These are phyloP conservation scores for Solanum bulbocastanum DNA, from an alignment of 257 asterid species.

Conservation along the genomic window DNA sequence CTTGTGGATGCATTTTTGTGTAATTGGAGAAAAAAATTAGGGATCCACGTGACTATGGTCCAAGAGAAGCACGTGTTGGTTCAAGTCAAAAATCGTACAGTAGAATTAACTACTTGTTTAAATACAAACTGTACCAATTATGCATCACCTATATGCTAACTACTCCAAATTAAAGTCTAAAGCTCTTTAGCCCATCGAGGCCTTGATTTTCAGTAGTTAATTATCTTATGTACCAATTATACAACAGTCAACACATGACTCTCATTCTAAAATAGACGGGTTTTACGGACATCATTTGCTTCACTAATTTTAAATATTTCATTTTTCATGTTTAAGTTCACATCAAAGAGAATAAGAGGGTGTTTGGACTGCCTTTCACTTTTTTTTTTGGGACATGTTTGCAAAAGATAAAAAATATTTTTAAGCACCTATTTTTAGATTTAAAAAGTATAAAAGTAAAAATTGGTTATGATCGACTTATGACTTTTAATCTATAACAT, in stretches of 20 bases:
- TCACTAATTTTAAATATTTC: not conserved
- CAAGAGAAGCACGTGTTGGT: not conserved
- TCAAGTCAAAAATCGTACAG: not conserved
- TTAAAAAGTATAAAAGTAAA: not conserved
- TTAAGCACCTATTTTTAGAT: not conserved
- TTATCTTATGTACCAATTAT: not conserved
- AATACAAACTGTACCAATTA: conserved; percentile 3
- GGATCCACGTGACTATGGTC: conserved; percentile 9
- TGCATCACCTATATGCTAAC: not conserved
- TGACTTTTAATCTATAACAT: not conserved
- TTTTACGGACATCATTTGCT: not conserved
- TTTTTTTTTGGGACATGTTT: not conserved
- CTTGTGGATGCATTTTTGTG: not conserved
- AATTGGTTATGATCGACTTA: not conserved
- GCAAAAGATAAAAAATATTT: not conserved
- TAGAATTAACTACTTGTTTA: not conserved
- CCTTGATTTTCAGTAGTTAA: not conserved
- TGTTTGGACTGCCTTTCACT: not conserved
- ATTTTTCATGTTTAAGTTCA: not conserved
- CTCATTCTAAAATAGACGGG: not conserved
- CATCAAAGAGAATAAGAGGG: not conserved
- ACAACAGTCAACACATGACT: not conserved
- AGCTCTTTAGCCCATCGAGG: not conserved
- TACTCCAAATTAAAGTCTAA: not conserved
- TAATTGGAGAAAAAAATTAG: not conserved